phyloP scores from a whole-genome alignment of 495 filamentous ascomycete genomes.

The Penicillium salamii region DNA sequence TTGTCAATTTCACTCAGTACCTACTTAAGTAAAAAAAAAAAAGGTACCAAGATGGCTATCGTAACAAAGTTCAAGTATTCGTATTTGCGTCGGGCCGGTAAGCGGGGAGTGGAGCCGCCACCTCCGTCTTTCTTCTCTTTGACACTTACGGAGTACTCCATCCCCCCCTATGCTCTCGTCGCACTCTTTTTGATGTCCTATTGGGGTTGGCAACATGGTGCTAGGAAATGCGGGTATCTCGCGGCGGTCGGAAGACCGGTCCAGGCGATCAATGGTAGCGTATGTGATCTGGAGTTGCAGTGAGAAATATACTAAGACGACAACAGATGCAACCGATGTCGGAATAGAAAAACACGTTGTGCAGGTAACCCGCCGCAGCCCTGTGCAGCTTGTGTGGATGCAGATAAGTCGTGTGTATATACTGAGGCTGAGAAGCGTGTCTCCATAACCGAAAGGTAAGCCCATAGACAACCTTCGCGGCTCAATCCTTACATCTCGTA shows the following conservation, averaged over 20 bases:
- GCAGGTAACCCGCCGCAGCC: conserved; percentile 34
- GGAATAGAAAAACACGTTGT: conserved; percentile 34
- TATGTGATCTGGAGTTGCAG: conserved; percentile 8
- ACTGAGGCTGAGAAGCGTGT: conserved; percentile 38
- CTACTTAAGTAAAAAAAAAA: no score
- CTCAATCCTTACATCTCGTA: conserved; percentile 12
- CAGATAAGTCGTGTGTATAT: conserved; percentile 31
- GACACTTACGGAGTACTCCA: no score
- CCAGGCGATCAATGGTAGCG: conserved; percentile 34
- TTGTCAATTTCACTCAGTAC: no score
- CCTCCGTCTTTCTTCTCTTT: not conserved
- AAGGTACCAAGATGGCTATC: not conserved
- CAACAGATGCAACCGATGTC: conserved; percentile 39
- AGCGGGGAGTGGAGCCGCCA: not conserved
- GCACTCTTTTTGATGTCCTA: no score
- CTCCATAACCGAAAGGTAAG: conserved; percentile 34
- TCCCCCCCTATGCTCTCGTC: no score
- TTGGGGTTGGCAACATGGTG: conserved; percentile 21
- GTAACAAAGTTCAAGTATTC: not conserved
- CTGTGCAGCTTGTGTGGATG: conserved; percentile 34
- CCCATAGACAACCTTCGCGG: not conserved
- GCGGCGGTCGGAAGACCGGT: conserved; percentile 19
- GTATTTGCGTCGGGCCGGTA: not conserved
- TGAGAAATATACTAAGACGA: not conserved
- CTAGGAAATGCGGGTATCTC: conserved; percentile 23